Conservation (phyloP, 352 stramenopile species). For the Globisporangium abappressorium region DNA sequence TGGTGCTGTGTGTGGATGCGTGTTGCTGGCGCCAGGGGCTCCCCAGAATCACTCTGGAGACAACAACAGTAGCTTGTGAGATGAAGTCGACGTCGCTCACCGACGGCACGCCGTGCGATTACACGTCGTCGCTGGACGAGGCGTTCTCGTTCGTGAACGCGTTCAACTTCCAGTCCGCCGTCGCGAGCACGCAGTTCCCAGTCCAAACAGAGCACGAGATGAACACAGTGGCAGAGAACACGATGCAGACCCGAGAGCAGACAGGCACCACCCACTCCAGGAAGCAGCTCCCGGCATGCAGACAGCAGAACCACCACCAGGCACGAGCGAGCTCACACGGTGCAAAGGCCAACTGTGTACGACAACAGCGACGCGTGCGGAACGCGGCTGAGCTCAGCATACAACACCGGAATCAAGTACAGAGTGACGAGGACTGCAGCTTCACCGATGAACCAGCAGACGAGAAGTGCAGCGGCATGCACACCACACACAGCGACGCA, state of each 20-base stretch:
- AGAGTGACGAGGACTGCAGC: neutral
- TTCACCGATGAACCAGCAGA: neutral
- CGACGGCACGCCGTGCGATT: neutral
- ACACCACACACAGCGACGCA: neutral
- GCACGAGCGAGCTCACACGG: neutral
- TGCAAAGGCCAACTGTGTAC: neutral
- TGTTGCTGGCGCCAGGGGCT: too few species aligned
- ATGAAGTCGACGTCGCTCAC: conserved; percentile 2
- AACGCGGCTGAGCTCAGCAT: neutral
- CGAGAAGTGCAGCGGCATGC: neutral
- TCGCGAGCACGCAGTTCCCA: neutral
- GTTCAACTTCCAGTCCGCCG: conserved; percentile 1
- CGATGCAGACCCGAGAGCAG: neutral
- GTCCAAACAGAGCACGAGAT: neutral
- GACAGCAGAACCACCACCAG: neutral
- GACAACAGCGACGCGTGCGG: neutral
- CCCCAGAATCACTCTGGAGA: neutral
- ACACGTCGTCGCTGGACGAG: conserved; percentile 14
- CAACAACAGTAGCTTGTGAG: neutral
- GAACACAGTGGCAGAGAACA: neutral
- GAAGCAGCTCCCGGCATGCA: neutral
- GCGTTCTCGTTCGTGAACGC: conserved; percentile 14
- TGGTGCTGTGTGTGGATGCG: too few species aligned
- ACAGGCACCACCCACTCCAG: neutral
- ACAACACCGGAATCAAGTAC: neutral